phyloP scores from a whole-genome alignment of 805 yeast genomes.

The Deakozyma indianensis region DNA sequence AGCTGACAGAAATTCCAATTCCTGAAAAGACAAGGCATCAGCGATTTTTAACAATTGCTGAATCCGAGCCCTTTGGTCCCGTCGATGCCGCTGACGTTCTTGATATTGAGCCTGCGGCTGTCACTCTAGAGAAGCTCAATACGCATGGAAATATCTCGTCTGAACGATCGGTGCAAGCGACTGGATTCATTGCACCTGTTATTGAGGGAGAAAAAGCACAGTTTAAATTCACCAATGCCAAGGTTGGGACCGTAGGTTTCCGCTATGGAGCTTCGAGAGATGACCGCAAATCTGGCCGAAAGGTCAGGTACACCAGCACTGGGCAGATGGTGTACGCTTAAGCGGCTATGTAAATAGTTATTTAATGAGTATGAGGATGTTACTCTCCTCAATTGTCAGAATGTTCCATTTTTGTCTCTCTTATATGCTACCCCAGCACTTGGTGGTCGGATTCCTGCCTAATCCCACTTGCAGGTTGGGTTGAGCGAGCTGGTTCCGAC shows the following conservation, averaged over 20 bases:
- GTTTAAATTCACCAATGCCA: constrained; percentile 64
- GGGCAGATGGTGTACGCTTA: constrained; percentile 15
- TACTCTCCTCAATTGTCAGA: background rate
- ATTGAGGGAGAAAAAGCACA: constrained; percentile 54
- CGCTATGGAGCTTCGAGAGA: constrained; percentile 85
- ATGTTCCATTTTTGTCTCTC: too few species aligned
- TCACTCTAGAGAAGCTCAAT: constrained; percentile 49
- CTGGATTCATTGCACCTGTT: constrained; percentile 38
- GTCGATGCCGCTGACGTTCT: constrained; percentile 82
- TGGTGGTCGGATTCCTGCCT: too few species aligned
- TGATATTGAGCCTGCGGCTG: constrained; percentile 77
- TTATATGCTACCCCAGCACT: too few species aligned
- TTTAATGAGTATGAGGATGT: background rate
- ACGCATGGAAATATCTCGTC: constrained; percentile 20
- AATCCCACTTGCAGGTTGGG: too few species aligned
- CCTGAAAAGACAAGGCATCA: constrained; percentile 73
- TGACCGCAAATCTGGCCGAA: constrained; percentile 74
- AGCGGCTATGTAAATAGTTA: background rate
- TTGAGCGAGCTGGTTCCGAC: too few species aligned
- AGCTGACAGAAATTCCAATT: constrained; percentile 86
- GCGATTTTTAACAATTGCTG: constrained; percentile 78
- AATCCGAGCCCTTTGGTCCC: constrained; percentile 91
- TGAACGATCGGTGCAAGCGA: constrained; percentile 1
- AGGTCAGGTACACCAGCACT: constrained; percentile 14
- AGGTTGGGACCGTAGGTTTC: constrained; percentile 75